Conservation (phyloP, 805 yeast genomes). For the Wickerhamomyces canadensis region DNA sequence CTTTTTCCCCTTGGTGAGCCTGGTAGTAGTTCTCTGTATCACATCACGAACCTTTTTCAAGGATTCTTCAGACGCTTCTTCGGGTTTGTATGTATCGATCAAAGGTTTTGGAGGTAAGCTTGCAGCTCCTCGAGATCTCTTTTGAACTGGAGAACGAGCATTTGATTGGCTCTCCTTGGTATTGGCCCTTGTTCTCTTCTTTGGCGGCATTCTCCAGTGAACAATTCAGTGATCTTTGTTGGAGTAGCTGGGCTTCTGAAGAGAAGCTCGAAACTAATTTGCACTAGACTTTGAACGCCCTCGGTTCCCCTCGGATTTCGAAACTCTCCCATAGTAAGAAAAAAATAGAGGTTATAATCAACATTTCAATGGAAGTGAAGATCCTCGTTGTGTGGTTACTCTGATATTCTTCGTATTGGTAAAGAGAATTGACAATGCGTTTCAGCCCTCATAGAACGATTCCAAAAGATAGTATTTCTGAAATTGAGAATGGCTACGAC, state of each 20-base stretch:
- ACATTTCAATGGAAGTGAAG: no score
- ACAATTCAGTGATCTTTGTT: not conserved
- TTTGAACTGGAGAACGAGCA: not conserved
- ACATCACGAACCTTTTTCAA: not conserved
- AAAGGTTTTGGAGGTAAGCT: not conserved
- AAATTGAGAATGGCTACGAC: slow-evolving; percentile 6
- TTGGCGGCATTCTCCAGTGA: slow-evolving; percentile 6
- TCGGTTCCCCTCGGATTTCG: no score
- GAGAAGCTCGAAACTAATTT: no score
- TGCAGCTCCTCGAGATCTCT: not conserved
- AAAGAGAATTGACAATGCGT: slow-evolving; percentile 9
- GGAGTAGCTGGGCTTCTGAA: not conserved
- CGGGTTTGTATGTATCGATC: slow-evolving; percentile 10
- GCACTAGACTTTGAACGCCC: no score
- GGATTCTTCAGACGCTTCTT: slow-evolving; percentile 2
- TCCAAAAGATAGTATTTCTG: not conserved
- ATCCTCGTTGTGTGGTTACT: no score
- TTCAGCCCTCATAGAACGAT: slow-evolving; percentile 14
- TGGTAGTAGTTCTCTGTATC: not conserved
- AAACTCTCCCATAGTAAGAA: no score
- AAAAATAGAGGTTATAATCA: no score
- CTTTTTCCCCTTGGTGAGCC: not conserved
- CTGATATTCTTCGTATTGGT: no score
- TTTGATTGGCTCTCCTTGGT: no score
- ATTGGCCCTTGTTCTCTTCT: slow-evolving; percentile 3